Evolutionary conservation across 2,329 filamentous ascomycete genomes (phyloP).

Genomic region (Lasiodiplodia sp.): DNA sequence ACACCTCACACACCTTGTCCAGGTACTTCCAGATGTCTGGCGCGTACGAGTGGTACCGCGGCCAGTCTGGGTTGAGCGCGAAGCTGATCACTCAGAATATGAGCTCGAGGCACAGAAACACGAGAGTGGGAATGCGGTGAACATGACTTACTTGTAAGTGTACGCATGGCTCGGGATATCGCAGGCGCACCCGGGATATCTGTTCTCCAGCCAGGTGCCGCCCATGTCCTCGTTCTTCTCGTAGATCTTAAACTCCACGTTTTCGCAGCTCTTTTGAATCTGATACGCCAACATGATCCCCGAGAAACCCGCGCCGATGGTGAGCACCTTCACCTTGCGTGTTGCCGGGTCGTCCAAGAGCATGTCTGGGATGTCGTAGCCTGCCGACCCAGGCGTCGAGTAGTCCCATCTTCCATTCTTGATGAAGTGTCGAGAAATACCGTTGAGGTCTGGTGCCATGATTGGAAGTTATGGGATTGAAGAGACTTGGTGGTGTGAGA

Average conservation of each 20-base stretch:
- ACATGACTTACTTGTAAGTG: slow-evolving; percentile 40
- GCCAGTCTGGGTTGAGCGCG: slow-evolving; percentile 57
- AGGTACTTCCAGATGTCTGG: slow-evolving; percentile 59
- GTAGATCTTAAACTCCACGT: slow-evolving; percentile 57
- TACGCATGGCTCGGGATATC: slow-evolving; percentile 57
- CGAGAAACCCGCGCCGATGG: slow-evolving; percentile 57
- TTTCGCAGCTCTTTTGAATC: slow-evolving; percentile 54
- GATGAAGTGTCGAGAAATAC: slow-evolving; percentile 36
- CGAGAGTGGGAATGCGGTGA: background rate
- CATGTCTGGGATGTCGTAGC: slow-evolving; percentile 51
- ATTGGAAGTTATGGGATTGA: background rate
- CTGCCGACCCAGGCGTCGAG: slow-evolving; percentile 51
- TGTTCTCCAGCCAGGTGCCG: slow-evolving; percentile 56
- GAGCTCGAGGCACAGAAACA: too few species aligned
- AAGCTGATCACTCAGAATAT: slow-evolving; percentile 37
- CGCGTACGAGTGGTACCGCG: slow-evolving; percentile 55
- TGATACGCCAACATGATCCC: slow-evolving; percentile 57
- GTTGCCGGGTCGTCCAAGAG: slow-evolving; percentile 50
- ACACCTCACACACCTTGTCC: slow-evolving; percentile 56
- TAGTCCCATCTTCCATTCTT: slow-evolving; percentile 50
- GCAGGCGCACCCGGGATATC: slow-evolving; percentile 52
- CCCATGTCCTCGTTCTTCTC: slow-evolving; percentile 56
- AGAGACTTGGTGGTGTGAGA: background rate
- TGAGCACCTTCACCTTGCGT: slow-evolving; percentile 55
- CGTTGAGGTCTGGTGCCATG: slow-evolving; percentile 55